Percentiles rank a stretch among this genome's conserved stretches.
Evolutionary conservation across 192 early-diverging fungal species (phyloP).

Genomic region (Bifiguratus adelaidae): DNA sequence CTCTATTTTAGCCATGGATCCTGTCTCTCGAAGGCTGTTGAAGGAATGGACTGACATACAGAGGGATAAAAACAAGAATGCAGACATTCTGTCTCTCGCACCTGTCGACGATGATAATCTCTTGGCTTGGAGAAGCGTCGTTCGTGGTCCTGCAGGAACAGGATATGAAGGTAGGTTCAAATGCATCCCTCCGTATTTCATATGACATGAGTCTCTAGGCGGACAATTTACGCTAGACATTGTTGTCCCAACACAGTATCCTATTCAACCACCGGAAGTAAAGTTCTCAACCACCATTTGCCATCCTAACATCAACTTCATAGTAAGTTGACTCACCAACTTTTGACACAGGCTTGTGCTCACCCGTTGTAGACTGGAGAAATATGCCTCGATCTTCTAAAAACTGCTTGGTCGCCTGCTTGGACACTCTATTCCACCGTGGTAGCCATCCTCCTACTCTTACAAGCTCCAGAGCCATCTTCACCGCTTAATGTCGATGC

Average conservation of each 20-base stretch:
- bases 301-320: conserved; percentile 93
- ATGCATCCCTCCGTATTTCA: background rate
- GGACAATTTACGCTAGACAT: conserved; percentile 63
- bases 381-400: conserved; percentile 94
- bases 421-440: conserved; percentile 87
- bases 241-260: conserved; percentile 58
- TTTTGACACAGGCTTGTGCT: background rate
- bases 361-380: conserved; percentile 65
- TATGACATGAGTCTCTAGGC: conserved; percentile 27
- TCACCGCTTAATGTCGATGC: conserved; percentile 94
- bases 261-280: conserved; percentile 67
- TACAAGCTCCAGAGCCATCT: conserved; percentile 81
- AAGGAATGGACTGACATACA: conserved; percentile 50
- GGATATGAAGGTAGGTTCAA: conserved; percentile 52
- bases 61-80: conserved; percentile 30
- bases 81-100: conserved; percentile 43
- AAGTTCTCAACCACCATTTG: conserved; percentile 68
- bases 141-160: conserved; percentile 50
- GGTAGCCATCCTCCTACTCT: conserved; percentile 70
- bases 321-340: conserved; percentile 32
- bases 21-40: conserved; percentile 42
- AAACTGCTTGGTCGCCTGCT: conserved; percentile 88
- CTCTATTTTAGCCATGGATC: no score
- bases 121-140: conserved; percentile 54
- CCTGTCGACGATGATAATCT: conserved; percentile 61